A percentile compares a stretch with the other conserved stretches of the same genome.
Evolutionary conservation across 2,329 filamentous ascomycete species (phyloP).

Genomic region (Stemphylium vesicarium): DNA sequence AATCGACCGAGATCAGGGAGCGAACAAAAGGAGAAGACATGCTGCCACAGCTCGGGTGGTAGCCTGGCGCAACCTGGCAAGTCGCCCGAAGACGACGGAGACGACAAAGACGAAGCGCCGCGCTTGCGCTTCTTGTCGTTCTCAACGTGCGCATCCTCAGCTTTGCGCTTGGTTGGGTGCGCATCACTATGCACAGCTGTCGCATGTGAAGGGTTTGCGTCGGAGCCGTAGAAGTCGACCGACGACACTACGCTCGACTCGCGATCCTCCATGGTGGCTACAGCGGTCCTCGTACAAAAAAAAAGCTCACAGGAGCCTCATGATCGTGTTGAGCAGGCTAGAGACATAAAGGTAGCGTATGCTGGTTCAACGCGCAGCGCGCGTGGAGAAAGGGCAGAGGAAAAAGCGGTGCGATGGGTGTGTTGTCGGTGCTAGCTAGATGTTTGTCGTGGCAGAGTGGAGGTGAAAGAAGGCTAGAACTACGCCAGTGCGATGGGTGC

Average conservation of each 20-base stretch:
- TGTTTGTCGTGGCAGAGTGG: conserved; percentile 16
- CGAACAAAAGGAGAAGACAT: conserved; percentile 70
- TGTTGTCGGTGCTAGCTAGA: conserved; percentile 11
- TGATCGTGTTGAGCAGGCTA: conserved; percentile 31
- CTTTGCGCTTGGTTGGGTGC: conserved; percentile 44
- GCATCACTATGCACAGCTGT: conserved; percentile 17
- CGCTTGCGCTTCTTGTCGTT: conserved; percentile 45
- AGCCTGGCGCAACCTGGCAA: conserved; percentile 50
- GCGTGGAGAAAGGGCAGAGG: conserved; percentile 4
- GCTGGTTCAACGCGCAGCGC: conserved; percentile 10
- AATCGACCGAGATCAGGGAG: conserved; percentile 69
- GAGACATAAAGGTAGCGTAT: conserved; percentile 34
- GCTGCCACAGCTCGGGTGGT: conserved; percentile 71
- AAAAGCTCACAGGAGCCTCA: conserved; percentile 42
- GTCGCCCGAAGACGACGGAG: conserved; percentile 17
- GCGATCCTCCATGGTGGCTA: conserved; percentile 40
- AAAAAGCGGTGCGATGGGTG: conserved; percentile 15
- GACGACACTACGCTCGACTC: conserved; percentile 45
- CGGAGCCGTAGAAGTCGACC: conserved; percentile 46
- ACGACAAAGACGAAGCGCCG: conserved; percentile 18
- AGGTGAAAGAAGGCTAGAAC: conserved; percentile 14
- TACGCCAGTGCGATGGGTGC: neutral
- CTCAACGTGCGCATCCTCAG: conserved; percentile 29
- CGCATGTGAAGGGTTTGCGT: conserved; percentile 25
- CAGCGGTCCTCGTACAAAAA: conserved; percentile 19